Percentiles rank a stretch among this genome's conserved stretches.
Evolutionary conservation across 2,329 filamentous ascomycete species (phyloP).

Genomic region (Pseudogymnoascus sp.): DNA sequence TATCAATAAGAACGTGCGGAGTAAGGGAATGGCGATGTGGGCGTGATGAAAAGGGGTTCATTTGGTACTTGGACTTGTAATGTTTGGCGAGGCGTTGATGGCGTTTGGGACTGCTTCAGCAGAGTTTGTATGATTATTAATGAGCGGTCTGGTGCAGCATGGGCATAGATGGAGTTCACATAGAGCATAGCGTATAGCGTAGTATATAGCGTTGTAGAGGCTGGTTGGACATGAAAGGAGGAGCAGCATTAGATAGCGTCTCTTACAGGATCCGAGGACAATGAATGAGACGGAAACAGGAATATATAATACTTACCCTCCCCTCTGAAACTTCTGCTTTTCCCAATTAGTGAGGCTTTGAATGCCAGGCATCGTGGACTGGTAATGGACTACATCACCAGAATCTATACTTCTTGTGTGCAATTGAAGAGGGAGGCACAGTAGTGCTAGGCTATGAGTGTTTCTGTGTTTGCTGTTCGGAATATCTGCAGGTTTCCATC

Average conservation of each 20-base stretch:
- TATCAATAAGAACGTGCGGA: conserved; percentile 66
- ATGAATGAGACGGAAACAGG: background rate
- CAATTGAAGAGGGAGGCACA: background rate
- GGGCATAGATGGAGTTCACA: background rate
- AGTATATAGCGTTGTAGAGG: background rate
- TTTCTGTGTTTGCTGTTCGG: background rate
- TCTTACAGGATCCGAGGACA: background rate
- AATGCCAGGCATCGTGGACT: background rate
- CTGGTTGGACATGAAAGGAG: background rate
- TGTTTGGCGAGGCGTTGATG: background rate
- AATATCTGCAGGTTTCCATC: background rate
- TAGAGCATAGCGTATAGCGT: background rate
- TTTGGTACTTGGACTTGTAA: background rate
- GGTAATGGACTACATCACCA: background rate
- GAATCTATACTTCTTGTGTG: background rate
- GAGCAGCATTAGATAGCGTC: background rate
- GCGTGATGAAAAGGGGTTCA: conserved; percentile 23
- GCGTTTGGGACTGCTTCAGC: background rate
- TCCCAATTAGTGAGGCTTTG: background rate
- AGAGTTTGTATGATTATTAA: background rate
- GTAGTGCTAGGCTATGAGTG: background rate
- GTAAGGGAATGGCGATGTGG: conserved; percentile 55
- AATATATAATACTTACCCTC: background rate
- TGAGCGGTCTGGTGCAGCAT: conserved; percentile 6
- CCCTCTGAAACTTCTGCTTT: background rate